These are phyloP conservation scores for Phytophthora pinifolia DNA, from an alignment of 352 stramenopile species.

Conservation along the genomic window DNA sequence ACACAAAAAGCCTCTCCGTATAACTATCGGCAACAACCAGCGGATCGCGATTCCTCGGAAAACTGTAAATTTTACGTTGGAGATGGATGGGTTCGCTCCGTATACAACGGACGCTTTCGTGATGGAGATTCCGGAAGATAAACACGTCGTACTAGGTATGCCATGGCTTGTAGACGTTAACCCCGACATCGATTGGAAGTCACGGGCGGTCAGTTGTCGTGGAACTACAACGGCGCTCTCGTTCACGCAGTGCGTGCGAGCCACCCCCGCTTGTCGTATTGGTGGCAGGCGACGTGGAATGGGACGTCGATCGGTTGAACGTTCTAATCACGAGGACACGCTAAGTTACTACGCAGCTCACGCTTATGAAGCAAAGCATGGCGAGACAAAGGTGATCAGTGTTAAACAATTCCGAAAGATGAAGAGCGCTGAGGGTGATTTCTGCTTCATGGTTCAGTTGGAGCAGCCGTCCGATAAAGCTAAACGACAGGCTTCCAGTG, in stretches of 20 bases:
- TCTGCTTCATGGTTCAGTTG: slow-evolving; percentile 10
- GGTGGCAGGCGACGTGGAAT: not conserved
- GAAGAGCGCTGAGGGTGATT: slow-evolving; percentile 1
- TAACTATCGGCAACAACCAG: not conserved
- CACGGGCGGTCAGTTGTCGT: not conserved
- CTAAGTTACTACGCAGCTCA: slow-evolving; percentile 1
- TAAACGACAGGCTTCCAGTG: not conserved
- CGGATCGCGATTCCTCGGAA: slow-evolving; percentile 6
- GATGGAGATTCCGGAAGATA: slow-evolving; percentile 12
- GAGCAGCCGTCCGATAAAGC: not conserved
- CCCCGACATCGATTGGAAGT: slow-evolving; percentile 7
- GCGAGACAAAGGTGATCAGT: too few species aligned
- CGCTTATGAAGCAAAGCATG: slow-evolving; percentile 2
- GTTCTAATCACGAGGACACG: too few species aligned
- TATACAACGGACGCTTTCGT: slow-evolving; percentile 14
- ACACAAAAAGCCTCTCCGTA: not conserved
- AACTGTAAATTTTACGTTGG: too few species aligned
- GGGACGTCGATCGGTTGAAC: too few species aligned
- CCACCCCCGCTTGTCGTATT: not conserved
- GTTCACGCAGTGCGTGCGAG: too few species aligned
- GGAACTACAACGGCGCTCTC: too few species aligned
- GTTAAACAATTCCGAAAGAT: too few species aligned
- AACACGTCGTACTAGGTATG: slow-evolving; percentile 14
- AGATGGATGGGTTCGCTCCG: not conserved
- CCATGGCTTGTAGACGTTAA: slow-evolving; percentile 15